phyloP scores from a whole-genome alignment of 2,329 filamentous ascomycete species.

The Botrytis galanthina region DNA sequence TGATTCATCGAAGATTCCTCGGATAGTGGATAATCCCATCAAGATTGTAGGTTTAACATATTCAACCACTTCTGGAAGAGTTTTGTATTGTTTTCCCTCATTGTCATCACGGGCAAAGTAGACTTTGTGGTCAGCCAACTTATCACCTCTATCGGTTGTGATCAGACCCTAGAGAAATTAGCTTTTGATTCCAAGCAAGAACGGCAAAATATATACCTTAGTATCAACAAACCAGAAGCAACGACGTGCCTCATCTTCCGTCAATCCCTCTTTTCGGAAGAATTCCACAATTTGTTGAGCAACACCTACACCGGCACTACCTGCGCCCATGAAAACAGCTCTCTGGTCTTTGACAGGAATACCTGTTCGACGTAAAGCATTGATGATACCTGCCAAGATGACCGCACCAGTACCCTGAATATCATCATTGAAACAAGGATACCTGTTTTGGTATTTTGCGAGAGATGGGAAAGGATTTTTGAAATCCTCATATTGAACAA shows the following conservation, averaged over 20 bases:
- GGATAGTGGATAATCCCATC: constrained; percentile 78
- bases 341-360: constrained; percentile 65
- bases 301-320: constrained; percentile 79
- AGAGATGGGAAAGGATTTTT: constrained; percentile 58
- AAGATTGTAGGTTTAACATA: constrained; percentile 75
- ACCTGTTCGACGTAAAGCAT: constrained; percentile 66
- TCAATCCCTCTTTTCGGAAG: constrained; percentile 64
- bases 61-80: constrained; percentile 64
- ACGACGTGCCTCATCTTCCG: constrained; percentile 66
- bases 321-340: constrained; percentile 75
- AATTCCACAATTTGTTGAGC: constrained; percentile 78
- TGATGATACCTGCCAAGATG: constrained; percentile 76
- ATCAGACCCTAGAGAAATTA: constrained; percentile 57
- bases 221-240: constrained; percentile 76
- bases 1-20: constrained; percentile 71
- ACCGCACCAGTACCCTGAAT: constrained; percentile 87
- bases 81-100: constrained; percentile 49
- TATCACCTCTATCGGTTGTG: constrained; percentile 67
- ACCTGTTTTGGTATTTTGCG: constrained; percentile 68
- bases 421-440: constrained; percentile 91
- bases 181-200: not conserved
- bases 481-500: constrained; percentile 72
- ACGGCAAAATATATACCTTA: constrained; percentile 28
- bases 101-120: constrained; percentile 42
- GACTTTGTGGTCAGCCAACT: constrained; percentile 62